Evolutionary conservation across 139 green algal genomes (phyloP).

Genomic region (Chlorella sp.): DNA sequence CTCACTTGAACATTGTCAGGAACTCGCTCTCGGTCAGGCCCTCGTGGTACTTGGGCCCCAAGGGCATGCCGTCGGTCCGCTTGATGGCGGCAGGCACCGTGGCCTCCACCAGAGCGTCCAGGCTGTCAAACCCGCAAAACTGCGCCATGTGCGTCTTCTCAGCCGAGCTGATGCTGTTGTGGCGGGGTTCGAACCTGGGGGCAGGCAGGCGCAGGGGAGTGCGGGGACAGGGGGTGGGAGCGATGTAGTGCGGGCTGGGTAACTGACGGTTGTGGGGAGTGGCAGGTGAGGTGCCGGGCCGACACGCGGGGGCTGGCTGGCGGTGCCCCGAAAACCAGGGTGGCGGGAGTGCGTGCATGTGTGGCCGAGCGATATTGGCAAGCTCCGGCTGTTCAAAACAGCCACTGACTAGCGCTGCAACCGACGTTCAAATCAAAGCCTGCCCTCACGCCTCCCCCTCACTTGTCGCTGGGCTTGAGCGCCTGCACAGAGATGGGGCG

Average conservation of each 20-base stretch:
- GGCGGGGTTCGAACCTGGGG: constrained; percentile 92
- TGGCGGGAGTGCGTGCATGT: too few species aligned
- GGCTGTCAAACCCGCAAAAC: constrained; percentile 79
- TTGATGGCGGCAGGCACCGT: constrained; percentile 94
- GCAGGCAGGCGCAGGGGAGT: not conserved
- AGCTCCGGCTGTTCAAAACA: too few species aligned
- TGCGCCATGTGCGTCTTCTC: constrained; percentile 90
- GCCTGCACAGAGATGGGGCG: constrained; percentile 77
- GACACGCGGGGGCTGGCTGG: too few species aligned
- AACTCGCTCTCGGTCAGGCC: constrained; percentile 92
- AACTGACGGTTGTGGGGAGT: too few species aligned
- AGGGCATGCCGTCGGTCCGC: constrained; percentile 79
- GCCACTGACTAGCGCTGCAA: too few species aligned
- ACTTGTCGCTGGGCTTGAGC: constrained; percentile 82
- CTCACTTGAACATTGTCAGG: constrained; percentile 90
- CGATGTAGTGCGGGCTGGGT: not conserved
- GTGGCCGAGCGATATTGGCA: too few species aligned
- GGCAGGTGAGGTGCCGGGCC: too few species aligned
- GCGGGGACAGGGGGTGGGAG: not conserved
- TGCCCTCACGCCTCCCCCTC: not conserved
- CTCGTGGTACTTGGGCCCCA: constrained; percentile 72
- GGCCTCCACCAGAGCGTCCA: constrained; percentile 93
- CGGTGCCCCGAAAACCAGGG: too few species aligned
- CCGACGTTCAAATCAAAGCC: too few species aligned
- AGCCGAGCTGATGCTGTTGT: constrained; percentile 89